A percentile compares a stretch with the other conserved stretches of the same genome.
These are phyloP conservation scores for Parachaetomium inaequale DNA, from an alignment of 495 filamentous ascomycete genomes.

Conservation along the genomic window DNA sequence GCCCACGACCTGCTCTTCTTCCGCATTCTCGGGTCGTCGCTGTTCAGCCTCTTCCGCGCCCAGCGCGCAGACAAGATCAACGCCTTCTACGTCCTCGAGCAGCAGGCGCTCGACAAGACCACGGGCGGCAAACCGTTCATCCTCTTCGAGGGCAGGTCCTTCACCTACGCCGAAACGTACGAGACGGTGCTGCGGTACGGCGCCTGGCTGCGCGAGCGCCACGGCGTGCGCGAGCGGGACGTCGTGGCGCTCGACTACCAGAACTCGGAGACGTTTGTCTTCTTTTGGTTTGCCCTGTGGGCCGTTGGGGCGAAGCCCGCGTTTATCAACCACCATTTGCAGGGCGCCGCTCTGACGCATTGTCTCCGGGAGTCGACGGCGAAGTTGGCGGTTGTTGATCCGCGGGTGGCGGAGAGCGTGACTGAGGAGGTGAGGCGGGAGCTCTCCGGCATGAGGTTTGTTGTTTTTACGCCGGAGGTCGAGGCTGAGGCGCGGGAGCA, in stretches of 20 bases:
- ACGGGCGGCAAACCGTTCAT: constrained; percentile 59
- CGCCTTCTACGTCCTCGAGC: constrained; percentile 77
- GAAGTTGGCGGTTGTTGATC: constrained; percentile 78
- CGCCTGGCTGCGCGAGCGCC: constrained; percentile 67
- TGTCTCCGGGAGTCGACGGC: constrained; percentile 77
- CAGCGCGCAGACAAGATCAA: constrained; percentile 60
- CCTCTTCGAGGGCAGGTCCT: constrained; percentile 67
- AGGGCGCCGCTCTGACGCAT: constrained; percentile 41
- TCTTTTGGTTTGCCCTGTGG: constrained; percentile 46
- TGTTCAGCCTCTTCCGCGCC: constrained; percentile 39
- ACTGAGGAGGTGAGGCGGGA: constrained; percentile 41
- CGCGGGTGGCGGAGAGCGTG: constrained; percentile 52
- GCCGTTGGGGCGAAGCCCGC: constrained; percentile 41
- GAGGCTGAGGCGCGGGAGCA: constrained; percentile 54
- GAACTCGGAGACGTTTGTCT: constrained; percentile 78
- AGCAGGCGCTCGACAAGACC: constrained; percentile 54
- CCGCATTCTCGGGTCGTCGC: constrained; percentile 40
- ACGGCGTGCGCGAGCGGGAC: constrained; percentile 65
- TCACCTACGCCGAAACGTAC: constrained; percentile 77
- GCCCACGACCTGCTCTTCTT: constrained; percentile 62
- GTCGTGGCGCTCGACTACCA: constrained; percentile 84
- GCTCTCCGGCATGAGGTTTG: constrained; percentile 50
- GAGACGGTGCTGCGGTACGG: constrained; percentile 70
- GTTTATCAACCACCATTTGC: constrained; percentile 56
- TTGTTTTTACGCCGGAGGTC: constrained; percentile 56